Conservation (phyloP, 768 basidiomycete genomes). For the Hygrocybe coccinea region DNA sequence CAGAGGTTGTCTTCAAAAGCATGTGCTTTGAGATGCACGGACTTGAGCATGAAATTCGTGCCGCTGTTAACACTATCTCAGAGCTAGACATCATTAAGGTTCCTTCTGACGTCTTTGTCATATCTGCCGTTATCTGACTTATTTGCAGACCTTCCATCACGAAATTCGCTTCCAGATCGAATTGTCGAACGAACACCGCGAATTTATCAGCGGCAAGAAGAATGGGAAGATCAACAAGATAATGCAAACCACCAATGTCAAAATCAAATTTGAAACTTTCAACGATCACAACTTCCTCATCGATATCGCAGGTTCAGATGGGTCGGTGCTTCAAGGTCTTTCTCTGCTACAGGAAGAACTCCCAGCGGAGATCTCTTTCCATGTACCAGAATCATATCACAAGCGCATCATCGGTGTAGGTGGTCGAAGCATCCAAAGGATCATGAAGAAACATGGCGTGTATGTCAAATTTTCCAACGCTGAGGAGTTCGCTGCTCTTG, state of each 20-base stretch:
- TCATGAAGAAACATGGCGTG: conserved; percentile 99
- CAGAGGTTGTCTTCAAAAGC: conserved; percentile 93
- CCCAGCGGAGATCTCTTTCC: conserved; percentile 98
- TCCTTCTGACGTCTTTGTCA: not conserved
- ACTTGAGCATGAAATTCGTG: conserved; percentile 83
- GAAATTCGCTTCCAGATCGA: conserved; percentile 99
- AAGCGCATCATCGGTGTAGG: conserved; percentile 99
- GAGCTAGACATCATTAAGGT: conserved; percentile 93
- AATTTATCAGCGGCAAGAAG: conserved; percentile 99
- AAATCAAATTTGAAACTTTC: conserved; percentile 98
- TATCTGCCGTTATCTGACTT: conserved; percentile 6
- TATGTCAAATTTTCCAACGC: conserved; percentile 99
- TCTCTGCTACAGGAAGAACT: conserved; percentile 91
- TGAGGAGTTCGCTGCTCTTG: conserved; percentile 91
- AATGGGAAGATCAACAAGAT: conserved; percentile 99
- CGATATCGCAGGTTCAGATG: conserved; percentile 81
- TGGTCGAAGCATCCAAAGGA: conserved; percentile 95
- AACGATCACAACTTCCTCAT: conserved; percentile 95
- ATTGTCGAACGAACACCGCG: conserved; percentile 93
- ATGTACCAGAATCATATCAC: conserved; percentile 96
- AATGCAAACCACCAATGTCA: conserved; percentile 94
- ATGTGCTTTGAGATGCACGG: conserved; percentile 99
- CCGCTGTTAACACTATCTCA: conserved; percentile 78
- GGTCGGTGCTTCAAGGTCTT: conserved; percentile 81
- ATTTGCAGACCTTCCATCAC: conserved; percentile 77